Evolutionary conservation across 2,329 filamentous ascomycete species (phyloP).

Genomic region (Raffaelea deltoideospora): DNA sequence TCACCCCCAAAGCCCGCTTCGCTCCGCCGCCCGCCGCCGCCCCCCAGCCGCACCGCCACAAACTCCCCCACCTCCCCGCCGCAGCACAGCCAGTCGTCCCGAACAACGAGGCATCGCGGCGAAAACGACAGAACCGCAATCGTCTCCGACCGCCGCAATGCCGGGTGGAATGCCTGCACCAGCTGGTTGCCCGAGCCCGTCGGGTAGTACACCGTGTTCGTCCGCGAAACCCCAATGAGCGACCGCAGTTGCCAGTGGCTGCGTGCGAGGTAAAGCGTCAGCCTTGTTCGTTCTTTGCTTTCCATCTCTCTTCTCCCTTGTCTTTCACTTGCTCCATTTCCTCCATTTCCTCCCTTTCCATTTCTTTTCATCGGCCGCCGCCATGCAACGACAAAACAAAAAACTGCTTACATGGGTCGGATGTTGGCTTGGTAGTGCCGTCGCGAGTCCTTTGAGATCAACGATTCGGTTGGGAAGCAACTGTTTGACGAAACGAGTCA

Average conservation of each 20-base stretch:
- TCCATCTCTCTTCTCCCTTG: too few relatives aligned
- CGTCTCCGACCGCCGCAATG: slow-evolving; percentile 54
- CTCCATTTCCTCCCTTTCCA: too few relatives aligned
- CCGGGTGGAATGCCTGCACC: slow-evolving; percentile 54
- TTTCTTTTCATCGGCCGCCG: background rate
- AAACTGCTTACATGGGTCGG: slow-evolving; percentile 40
- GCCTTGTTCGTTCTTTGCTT: too few relatives aligned
- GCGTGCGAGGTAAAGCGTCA: slow-evolving; percentile 2
- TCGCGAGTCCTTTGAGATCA: slow-evolving; percentile 44
- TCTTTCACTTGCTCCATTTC: too few relatives aligned
- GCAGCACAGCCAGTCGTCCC: slow-evolving; percentile 77
- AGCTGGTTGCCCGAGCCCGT: slow-evolving; percentile 51
- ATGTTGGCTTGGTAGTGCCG: slow-evolving; percentile 55
- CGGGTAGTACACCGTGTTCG: slow-evolving; percentile 73
- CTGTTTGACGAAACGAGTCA: slow-evolving; percentile 30
- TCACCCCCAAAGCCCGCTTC: slow-evolving; percentile 13
- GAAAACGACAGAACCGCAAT: slow-evolving; percentile 56
- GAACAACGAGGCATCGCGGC: slow-evolving; percentile 78
- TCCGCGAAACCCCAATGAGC: slow-evolving; percentile 67
- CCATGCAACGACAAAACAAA: background rate
- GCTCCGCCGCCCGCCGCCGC: slow-evolving; percentile 11
- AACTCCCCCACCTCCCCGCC: slow-evolving; percentile 84
- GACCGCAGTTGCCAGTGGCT: slow-evolving; percentile 85
- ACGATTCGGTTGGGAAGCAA: slow-evolving; percentile 47
- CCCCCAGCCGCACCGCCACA: slow-evolving; percentile 52